Evolutionary conservation across 305 asterid genomes (phyloP).

Genomic region (Solanum hybrid): DNA sequence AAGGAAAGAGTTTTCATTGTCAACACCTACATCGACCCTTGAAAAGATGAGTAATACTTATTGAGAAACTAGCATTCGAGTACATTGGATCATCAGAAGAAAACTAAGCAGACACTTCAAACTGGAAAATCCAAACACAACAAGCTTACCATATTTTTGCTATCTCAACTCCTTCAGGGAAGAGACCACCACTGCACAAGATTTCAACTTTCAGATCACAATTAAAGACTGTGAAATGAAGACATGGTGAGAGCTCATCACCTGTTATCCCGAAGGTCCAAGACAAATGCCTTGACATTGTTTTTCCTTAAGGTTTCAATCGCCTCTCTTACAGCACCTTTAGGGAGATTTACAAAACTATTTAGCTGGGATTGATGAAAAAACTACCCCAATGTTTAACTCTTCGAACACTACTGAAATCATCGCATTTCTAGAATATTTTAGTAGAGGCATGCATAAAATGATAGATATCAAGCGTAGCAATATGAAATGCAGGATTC

Average conservation of each 20-base stretch:
- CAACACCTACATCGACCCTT: not conserved
- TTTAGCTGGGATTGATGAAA: not conserved
- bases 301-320: conserved; percentile 67
- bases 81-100: not conserved
- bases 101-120: not conserved
- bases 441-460: not conserved
- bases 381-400: not conserved
- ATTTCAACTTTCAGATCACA: conserved; percentile 20
- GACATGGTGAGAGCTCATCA: conserved; percentile 25
- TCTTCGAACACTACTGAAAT: not conserved
- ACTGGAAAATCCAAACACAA: conserved; percentile 1
- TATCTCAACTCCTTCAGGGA: conserved; percentile 98
- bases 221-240: not conserved
- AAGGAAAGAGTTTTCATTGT: not conserved
- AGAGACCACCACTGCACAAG: conserved; percentile 89
- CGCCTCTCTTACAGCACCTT: conserved; percentile 92
- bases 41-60: not conserved
- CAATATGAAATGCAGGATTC: not conserved
- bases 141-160: conserved; percentile 91
- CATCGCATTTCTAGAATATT: not conserved
- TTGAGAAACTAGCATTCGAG: not conserved
- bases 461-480: not conserved
- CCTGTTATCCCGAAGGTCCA: conserved; percentile 98
- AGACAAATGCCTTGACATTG: conserved; percentile 74
- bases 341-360: not conserved